Conservation (phyloP, 2,329 filamentous ascomycete genomes). For the Sclerotiophoma versabilis region DNA sequence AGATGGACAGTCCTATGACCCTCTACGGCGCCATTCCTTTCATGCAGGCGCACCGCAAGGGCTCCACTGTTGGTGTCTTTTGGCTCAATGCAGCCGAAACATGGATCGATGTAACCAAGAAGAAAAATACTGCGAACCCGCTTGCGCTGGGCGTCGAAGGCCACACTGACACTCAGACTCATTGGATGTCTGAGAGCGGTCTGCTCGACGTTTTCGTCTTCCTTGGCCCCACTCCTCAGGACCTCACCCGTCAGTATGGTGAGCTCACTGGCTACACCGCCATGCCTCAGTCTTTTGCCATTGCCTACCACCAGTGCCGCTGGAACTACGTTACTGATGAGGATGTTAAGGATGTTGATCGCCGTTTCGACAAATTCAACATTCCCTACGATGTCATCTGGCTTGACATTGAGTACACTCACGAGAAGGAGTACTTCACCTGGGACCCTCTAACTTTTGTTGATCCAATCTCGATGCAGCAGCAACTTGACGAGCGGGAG, state of each 20-base stretch:
- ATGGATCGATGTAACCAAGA: slow-evolving; percentile 93
- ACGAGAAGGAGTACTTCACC: slow-evolving; percentile 97
- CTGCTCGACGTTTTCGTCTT: slow-evolving; percentile 93
- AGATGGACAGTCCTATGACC: slow-evolving; percentile 97
- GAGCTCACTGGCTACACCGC: slow-evolving; percentile 92
- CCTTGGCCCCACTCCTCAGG: slow-evolving; percentile 83
- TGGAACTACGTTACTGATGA: slow-evolving; percentile 99
- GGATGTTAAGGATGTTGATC: slow-evolving; percentile 94
- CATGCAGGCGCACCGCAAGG: slow-evolving; percentile 95
- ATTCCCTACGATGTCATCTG: slow-evolving; percentile 99
- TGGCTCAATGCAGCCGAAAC: slow-evolving; percentile 98
- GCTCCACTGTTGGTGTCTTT: slow-evolving; percentile 92
- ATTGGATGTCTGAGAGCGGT: slow-evolving; percentile 96
- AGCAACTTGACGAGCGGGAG: slow-evolving; percentile 83
- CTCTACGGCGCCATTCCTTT: slow-evolving; percentile 97
- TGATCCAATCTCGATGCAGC: slow-evolving; percentile 84
- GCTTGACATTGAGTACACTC: slow-evolving; percentile 97
- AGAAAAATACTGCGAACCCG: slow-evolving; percentile 75
- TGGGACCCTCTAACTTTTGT: slow-evolving; percentile 91
- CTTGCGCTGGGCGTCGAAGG: slow-evolving; percentile 73
- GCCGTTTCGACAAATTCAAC: slow-evolving; percentile 92
- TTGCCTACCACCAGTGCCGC: slow-evolving; percentile 95
- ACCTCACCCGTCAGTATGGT: slow-evolving; percentile 81
- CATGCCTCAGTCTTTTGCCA: slow-evolving; percentile 88
- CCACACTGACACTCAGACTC: slow-evolving; percentile 82